A percentile compares a stretch with the other conserved stretches of the same genome.
These are phyloP conservation scores for Exophiala calicioides DNA, from an alignment of 2,329 filamentous ascomycete species.

Conservation along the genomic window DNA sequence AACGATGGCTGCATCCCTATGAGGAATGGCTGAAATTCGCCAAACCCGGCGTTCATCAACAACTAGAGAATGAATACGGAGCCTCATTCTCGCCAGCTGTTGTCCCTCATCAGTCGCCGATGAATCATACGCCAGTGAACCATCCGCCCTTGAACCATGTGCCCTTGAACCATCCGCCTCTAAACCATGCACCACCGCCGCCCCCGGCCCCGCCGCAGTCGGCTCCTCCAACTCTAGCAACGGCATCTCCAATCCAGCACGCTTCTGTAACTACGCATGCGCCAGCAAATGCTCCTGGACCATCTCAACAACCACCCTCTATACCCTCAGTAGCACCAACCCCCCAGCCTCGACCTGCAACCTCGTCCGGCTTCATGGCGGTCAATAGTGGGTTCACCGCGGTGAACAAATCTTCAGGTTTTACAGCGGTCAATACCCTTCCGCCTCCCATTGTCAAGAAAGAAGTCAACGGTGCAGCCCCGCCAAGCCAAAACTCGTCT, in stretches of 20 bases:
- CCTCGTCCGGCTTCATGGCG: constrained; percentile 64
- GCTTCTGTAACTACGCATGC: constrained; percentile 11
- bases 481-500: constrained; percentile 52
- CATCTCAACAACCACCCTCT: constrained; percentile 36
- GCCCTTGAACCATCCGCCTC: no score
- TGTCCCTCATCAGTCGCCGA: constrained; percentile 71
- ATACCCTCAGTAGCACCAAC: constrained; percentile 36
- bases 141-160: no score
- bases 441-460: constrained; percentile 45
- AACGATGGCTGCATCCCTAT: constrained; percentile 94
- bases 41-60: constrained; percentile 95
- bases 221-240: constrained; percentile 47
- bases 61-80: constrained; percentile 88
- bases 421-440: constrained; percentile 44
- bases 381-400: constrained; percentile 69
- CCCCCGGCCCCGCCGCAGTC: constrained; percentile 48
- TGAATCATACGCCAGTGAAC: constrained; percentile 59
- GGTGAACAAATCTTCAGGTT: constrained; percentile 56
- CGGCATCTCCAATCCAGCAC: constrained; percentile 50
- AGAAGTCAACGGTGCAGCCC: constrained; percentile 56
- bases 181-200: no score
- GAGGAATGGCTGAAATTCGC: constrained; percentile 89
- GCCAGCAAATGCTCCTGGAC: constrained; percentile 8
- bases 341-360: constrained; percentile 42
- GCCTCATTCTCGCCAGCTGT: constrained; percentile 73